phyloP scores from a whole-genome alignment of 2,329 filamentous ascomycete species.

The Verticillium alfalfae region DNA sequence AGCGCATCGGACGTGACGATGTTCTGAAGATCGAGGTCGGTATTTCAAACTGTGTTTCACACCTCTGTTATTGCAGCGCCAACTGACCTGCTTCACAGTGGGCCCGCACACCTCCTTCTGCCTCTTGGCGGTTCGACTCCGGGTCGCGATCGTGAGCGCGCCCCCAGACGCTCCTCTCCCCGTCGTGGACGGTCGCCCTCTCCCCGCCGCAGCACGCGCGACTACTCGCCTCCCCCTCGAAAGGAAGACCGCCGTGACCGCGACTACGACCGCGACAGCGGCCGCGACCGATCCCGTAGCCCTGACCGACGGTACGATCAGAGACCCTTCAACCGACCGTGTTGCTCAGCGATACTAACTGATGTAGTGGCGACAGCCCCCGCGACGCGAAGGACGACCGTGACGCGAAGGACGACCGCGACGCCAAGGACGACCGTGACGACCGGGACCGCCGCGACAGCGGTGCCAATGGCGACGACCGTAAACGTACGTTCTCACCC shows the following conservation, averaged over 20 bases:
- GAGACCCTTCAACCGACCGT: background rate
- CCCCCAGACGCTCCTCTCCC: constrained; percentile 57
- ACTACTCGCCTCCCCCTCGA: constrained; percentile 66
- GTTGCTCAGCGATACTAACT: background rate
- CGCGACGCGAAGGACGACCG: constrained; percentile 59
- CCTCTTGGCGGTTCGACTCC: constrained; percentile 96
- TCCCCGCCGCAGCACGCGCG: constrained; percentile 69
- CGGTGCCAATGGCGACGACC: constrained; percentile 77
- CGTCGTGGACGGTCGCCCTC: constrained; percentile 70
- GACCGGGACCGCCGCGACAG: constrained; percentile 73
- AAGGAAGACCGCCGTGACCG: constrained; percentile 84
- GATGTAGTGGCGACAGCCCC: constrained; percentile 29
- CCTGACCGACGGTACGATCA: constrained; percentile 53
- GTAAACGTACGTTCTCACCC: constrained; percentile 63
- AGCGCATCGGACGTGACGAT: constrained; percentile 93
- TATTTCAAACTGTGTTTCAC: background rate
- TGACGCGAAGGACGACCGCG: constrained; percentile 65
- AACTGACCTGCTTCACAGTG: constrained; percentile 53
- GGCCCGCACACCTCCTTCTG: constrained; percentile 95
- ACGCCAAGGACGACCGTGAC: constrained; percentile 87
- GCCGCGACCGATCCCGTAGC: constrained; percentile 71
- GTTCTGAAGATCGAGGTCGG: constrained; percentile 94
- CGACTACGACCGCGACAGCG: constrained; percentile 70
- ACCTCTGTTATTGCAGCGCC: no score
- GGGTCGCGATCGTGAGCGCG: constrained; percentile 73